Evolutionary conservation across 306 rosid species (phyloP).

Genomic region (Mucuna pruriens): DNA sequence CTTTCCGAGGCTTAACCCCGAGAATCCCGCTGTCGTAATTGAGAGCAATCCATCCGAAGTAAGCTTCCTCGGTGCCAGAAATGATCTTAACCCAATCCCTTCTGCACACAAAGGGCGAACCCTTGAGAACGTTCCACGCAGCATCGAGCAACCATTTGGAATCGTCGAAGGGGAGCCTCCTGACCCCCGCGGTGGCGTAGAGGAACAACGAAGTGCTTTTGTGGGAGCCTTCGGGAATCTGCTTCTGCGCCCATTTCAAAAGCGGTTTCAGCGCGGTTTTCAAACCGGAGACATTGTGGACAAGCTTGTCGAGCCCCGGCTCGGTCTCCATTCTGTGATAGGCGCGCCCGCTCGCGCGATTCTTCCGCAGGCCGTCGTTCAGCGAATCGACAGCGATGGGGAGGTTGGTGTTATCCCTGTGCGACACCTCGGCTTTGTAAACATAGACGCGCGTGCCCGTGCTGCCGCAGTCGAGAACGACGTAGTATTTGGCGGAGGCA

Average conservation of each 20-base stretch:
- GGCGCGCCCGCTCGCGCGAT: constrained; percentile 68
- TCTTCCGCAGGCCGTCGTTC: constrained; percentile 45
- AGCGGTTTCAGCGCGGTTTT: constrained; percentile 72
- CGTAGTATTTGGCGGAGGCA: constrained; percentile 63
- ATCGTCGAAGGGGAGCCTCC: constrained; percentile 69
- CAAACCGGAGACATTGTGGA: constrained; percentile 65
- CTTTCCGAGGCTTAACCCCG: constrained; percentile 61
- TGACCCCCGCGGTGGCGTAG: constrained; percentile 92
- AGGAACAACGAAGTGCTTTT: constrained; percentile 70
- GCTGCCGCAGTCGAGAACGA: constrained; percentile 92
- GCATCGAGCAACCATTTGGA: constrained; percentile 81
- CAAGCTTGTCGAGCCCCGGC: constrained; percentile 90
- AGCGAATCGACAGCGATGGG: constrained; percentile 64
- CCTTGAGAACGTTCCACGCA: constrained; percentile 69
- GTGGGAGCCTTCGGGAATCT: constrained; percentile 69
- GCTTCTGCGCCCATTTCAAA: constrained; percentile 80
- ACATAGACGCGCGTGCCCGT: constrained; percentile 89
- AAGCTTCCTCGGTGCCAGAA: constrained; percentile 92
- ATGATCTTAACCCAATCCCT: constrained; percentile 78
- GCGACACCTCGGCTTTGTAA: constrained; percentile 59
- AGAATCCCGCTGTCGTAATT: constrained; percentile 66
- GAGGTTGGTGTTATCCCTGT: constrained; percentile 44
- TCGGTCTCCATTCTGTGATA: constrained; percentile 95
- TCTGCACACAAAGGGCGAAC: constrained; percentile 62
- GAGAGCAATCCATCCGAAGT: constrained; percentile 96